Percentiles rank a stretch among this genome's conserved stretches.
Evolutionary conservation across 345 rosid species (phyloP).

Genomic region (Cardamine resedifolia): DNA sequence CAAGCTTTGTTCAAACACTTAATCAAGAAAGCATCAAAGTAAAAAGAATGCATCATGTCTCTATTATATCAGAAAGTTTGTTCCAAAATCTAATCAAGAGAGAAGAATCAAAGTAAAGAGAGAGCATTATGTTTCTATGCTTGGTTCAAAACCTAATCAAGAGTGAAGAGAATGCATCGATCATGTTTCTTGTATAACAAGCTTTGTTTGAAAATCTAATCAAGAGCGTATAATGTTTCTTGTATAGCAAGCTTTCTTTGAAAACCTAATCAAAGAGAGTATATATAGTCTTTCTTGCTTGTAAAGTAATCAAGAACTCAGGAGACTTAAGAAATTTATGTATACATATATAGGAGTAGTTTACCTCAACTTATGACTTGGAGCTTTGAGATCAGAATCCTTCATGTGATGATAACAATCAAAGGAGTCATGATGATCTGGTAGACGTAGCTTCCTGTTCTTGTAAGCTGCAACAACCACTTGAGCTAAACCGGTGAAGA

Average conservation of each 20-base stretch:
- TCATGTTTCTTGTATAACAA: not conserved
- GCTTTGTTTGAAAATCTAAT: slow-evolving; percentile 51
- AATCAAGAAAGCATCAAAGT: not conserved
- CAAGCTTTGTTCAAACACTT: not conserved
- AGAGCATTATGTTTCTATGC: not conserved
- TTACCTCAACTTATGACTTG: slow-evolving; percentile 58
- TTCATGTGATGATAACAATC: slow-evolving; percentile 50
- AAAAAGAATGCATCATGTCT: not conserved
- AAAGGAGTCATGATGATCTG: slow-evolving; percentile 39
- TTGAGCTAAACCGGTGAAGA: slow-evolving; percentile 55
- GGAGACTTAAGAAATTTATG: not conserved
- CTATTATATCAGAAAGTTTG: slow-evolving; percentile 18
- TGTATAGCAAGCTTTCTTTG: not conserved
- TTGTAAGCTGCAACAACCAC: slow-evolving; percentile 49
- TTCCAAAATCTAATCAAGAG: slow-evolving; percentile 39
- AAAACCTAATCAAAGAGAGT: not conserved
- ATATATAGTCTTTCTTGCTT: slow-evolving; percentile 1
- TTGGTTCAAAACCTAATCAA: slow-evolving; percentile 42
- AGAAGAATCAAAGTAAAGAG: not conserved
- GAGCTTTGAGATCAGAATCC: slow-evolving; percentile 48
- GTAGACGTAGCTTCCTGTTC: slow-evolving; percentile 52
- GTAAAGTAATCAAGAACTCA: not conserved
- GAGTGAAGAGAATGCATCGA: not conserved
- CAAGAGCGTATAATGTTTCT: not conserved
- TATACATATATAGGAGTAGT: not conserved